Conservation (phyloP, 2,329 filamentous ascomycete genomes). For the Aspergillus hortae region DNA sequence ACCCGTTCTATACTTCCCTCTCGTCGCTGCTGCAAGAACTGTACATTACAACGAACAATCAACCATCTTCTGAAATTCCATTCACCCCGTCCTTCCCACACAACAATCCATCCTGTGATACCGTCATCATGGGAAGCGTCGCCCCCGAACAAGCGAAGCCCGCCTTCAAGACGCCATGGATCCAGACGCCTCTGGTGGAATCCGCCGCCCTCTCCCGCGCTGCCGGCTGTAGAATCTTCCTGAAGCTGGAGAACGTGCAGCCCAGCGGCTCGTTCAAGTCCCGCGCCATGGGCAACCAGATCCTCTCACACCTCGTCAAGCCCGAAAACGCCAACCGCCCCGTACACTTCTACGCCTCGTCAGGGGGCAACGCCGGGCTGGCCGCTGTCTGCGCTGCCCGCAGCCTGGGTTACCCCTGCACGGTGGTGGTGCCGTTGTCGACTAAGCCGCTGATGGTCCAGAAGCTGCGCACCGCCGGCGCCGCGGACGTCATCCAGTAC, state of each 20-base stretch:
- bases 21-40: background rate
- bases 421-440: conserved; percentile 67
- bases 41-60: background rate
- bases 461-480: conserved; percentile 67
- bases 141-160: conserved; percentile 22
- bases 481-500: conserved; percentile 60
- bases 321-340: conserved; percentile 41
- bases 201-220: conserved; percentile 64
- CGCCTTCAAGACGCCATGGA: conserved; percentile 55
- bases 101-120: conserved; percentile 6
- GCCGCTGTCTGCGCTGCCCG: conserved; percentile 72
- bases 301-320: conserved; percentile 51
- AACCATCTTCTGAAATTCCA: conserved; percentile 5
- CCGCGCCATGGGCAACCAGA: conserved; percentile 68
- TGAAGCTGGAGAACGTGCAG: conserved; percentile 83
- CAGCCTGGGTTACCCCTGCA: conserved; percentile 62
- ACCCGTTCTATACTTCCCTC: background rate
- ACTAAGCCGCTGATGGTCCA: conserved; percentile 67
- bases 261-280: conserved; percentile 86
- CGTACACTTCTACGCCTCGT: conserved; percentile 73
- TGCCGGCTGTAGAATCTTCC: conserved; percentile 75
- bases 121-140: conserved; percentile 33
- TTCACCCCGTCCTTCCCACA: background rate
- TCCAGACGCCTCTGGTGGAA: conserved; percentile 67
- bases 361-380: conserved; percentile 80